Evolutionary conservation across 352 stramenopile species (phyloP).

Genomic region (Pythium brachiatum): DNA sequence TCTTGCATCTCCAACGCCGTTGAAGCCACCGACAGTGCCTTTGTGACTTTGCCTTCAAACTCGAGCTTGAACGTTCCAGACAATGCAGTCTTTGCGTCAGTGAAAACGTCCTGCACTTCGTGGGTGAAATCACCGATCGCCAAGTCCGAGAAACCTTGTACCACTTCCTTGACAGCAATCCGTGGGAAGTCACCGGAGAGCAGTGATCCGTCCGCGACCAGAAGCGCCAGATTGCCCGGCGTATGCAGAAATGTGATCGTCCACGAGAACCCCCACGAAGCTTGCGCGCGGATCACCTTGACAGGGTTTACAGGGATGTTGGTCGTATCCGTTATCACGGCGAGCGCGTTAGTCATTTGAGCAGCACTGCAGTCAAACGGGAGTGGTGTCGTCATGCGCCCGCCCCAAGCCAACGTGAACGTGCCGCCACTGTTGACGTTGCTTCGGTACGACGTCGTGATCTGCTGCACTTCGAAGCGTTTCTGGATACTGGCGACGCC

Average conservation of each 20-base stretch:
- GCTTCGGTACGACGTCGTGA: slow-evolving; percentile 64
- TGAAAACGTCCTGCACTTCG: slow-evolving; percentile 91
- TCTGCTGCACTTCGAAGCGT: slow-evolving; percentile 89
- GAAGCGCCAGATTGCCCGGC: slow-evolving; percentile 81
- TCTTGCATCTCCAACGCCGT: slow-evolving; percentile 86
- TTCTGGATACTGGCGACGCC: slow-evolving; percentile 84
- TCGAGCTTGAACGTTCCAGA: slow-evolving; percentile 84
- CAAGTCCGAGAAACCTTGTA: slow-evolving; percentile 81
- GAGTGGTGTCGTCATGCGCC: slow-evolving; percentile 59
- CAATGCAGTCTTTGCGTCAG: slow-evolving; percentile 51
- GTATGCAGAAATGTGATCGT: slow-evolving; percentile 90
- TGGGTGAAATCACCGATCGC: slow-evolving; percentile 92
- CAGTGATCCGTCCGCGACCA: slow-evolving; percentile 79
- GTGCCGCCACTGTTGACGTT: slow-evolving; percentile 70
- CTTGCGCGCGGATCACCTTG: slow-evolving; percentile 50
- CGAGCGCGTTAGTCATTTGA: slow-evolving; percentile 76
- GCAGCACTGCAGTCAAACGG: slow-evolving; percentile 62
- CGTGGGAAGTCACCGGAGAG: slow-evolving; percentile 87
- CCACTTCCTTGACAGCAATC: slow-evolving; percentile 79
- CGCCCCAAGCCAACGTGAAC: slow-evolving; percentile 93
- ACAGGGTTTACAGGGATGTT: slow-evolving; percentile 78
- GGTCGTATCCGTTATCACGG: slow-evolving; percentile 71
- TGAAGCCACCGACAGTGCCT: slow-evolving; percentile 65
- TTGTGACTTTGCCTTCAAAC: slow-evolving; percentile 88
- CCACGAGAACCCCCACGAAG: slow-evolving; percentile 90